phyloP scores from a whole-genome alignment of 768 basidiomycete genomes.

The Rhodotorula babjevae region DNA sequence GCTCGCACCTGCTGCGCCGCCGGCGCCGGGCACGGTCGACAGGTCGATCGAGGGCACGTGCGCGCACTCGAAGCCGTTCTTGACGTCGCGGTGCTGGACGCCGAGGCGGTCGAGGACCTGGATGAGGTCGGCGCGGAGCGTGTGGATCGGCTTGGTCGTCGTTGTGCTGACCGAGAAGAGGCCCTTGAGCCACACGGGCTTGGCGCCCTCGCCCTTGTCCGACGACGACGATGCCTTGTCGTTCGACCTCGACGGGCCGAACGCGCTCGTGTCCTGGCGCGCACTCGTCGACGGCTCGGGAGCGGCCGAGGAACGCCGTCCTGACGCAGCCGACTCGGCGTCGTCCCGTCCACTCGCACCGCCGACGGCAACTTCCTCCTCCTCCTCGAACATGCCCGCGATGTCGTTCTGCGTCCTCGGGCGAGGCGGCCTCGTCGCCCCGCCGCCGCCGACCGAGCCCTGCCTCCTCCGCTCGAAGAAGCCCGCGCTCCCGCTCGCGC shows the following conservation, averaged over 20 bases:
- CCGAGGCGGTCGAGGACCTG: conserved; percentile 89
- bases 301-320: not conserved
- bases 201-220: conserved; percentile 64
- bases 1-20: not conserved
- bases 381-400: conserved; percentile 30
- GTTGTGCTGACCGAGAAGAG: conserved; percentile 96
- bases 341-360: not conserved
- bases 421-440: not conserved
- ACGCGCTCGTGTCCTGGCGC: not conserved
- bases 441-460: not conserved
- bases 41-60: conserved; percentile 91
- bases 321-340: too few species aligned
- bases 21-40: conserved; percentile 55
- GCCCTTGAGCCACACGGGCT: conserved; percentile 92
- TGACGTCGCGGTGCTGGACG: conserved; percentile 85
- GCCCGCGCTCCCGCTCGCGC: conserved; percentile 3
- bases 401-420: conserved; percentile 22
- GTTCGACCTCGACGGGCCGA: conserved; percentile 4
- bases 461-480: conserved; percentile 30
- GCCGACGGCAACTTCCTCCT: conserved; percentile 24
- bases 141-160: conserved; percentile 74
- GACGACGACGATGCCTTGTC: not conserved
- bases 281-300: conserved; percentile 1
- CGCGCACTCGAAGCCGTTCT: conserved; percentile 90
- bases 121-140: conserved; percentile 77